Percentiles rank a stretch among this genome's conserved stretches.
Conservation (phyloP, 2,329 filamentous ascomycete species). For the Diatrype stigma region DNA sequence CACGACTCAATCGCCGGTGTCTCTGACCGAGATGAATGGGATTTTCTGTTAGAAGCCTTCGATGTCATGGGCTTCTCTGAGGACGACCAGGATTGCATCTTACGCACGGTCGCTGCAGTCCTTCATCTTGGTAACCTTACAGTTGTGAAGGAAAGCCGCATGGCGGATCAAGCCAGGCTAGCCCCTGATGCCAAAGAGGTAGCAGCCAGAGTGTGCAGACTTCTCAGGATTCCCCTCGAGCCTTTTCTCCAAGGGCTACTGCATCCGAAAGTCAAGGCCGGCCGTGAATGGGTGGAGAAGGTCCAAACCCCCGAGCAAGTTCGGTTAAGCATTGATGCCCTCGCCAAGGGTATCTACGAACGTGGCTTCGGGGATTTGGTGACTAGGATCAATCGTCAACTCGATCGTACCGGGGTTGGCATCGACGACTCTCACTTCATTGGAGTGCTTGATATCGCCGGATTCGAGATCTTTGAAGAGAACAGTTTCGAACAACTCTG, state of each 20-base stretch:
- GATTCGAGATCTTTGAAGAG: conserved; percentile 96
- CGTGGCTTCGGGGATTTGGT: conserved; percentile 93
- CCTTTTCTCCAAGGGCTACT: conserved; percentile 84
- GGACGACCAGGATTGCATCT: conserved; percentile 75
- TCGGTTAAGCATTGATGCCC: conserved; percentile 79
- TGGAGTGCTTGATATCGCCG: conserved; percentile 96
- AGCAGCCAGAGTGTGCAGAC: conserved; percentile 72
- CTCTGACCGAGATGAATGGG: conserved; percentile 89
- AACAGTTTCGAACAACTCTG: conserved; percentile 99
- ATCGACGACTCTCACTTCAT: conserved; percentile 93
- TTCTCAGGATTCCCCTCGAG: conserved; percentile 80
- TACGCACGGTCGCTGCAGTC: conserved; percentile 85
- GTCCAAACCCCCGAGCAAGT: conserved; percentile 97
- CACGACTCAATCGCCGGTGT: conserved; percentile 90
- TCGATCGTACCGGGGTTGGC: conserved; percentile 79
- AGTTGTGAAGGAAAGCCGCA: conserved; percentile 84
- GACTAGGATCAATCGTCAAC: conserved; percentile 81
- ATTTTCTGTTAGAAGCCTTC: conserved; percentile 85
- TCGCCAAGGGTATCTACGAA: conserved; percentile 97
- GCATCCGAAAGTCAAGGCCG: conserved; percentile 91
- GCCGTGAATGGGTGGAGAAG: conserved; percentile 97
- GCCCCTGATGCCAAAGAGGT: conserved; percentile 70
- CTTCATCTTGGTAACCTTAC: conserved; percentile 90
- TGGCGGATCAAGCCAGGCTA: conserved; percentile 84
- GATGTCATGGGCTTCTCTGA: conserved; percentile 89